Conservation (phyloP, 2,329 filamentous ascomycete species). For the Diaporthe eres region DNA sequence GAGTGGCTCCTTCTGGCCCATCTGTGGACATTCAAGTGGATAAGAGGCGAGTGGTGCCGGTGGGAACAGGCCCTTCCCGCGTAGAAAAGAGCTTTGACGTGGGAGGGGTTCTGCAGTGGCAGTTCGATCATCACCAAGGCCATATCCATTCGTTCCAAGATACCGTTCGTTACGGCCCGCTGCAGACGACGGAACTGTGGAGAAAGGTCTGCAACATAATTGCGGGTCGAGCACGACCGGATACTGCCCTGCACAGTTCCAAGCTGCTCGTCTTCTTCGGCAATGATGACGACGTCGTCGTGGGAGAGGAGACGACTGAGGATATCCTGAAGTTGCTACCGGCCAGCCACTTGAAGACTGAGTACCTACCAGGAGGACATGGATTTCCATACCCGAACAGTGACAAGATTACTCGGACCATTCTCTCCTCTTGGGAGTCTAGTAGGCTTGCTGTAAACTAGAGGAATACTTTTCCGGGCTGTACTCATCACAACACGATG, state of each 20-base stretch:
- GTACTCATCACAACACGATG: too few species aligned
- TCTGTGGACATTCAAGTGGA: not conserved
- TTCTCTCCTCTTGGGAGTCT: not conserved
- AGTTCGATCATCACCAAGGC: not conserved
- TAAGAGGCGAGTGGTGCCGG: not conserved
- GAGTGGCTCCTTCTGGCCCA: not conserved
- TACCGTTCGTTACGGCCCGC: not conserved
- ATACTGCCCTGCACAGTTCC: not conserved
- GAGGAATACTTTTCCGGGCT: too few species aligned
- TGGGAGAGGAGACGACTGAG: not conserved
- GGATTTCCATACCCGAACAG: not conserved
- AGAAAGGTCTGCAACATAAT: not conserved
- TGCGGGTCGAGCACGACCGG: not conserved
- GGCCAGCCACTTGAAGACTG: not conserved
- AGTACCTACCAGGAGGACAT: not conserved
- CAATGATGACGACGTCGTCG: not conserved
- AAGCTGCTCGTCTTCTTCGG: not conserved
- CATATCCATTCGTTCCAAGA: not conserved
- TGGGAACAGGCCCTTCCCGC: not conserved
- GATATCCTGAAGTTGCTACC: constrained; percentile 1
- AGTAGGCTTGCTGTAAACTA: not conserved
- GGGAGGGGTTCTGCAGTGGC: not conserved
- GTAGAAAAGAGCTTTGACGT: not conserved
- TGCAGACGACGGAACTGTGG: not conserved
- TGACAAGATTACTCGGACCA: not conserved